Percentiles rank a stretch among this genome's conserved stretches.
Conservation (phyloP, 2,329 filamentous ascomycete genomes). For the Graphilbum ipis-grandicollis region DNA sequence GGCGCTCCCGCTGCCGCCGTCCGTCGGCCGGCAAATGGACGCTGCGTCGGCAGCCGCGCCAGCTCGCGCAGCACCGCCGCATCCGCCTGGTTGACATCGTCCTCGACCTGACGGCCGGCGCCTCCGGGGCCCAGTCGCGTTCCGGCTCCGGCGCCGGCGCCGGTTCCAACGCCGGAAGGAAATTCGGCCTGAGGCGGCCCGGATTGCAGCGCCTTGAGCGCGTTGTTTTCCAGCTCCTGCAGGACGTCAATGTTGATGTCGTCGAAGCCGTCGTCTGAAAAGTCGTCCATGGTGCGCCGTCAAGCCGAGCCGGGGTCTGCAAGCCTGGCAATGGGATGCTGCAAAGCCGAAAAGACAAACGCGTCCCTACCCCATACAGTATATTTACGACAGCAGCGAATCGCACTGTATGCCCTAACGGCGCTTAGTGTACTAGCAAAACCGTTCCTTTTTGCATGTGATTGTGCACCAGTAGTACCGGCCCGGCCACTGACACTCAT, state of each 20-base stretch:
- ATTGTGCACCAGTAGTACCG: too few relatives aligned
- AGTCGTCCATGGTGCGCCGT: constrained; percentile 44
- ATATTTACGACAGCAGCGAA: too few relatives aligned
- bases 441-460: too few relatives aligned
- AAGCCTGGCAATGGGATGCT: too few relatives aligned
- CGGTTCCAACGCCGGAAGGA: too few relatives aligned
- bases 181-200: constrained; percentile 7
- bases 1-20: constrained; percentile 6
- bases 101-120: neutral
- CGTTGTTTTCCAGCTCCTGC: constrained; percentile 42
- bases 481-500: too few relatives aligned
- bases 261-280: constrained; percentile 47
- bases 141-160: too few relatives aligned
- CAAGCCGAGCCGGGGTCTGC: too few relatives aligned
- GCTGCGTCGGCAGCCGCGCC: constrained; percentile 8
- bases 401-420: too few relatives aligned
- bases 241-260: constrained; percentile 38
- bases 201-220: constrained; percentile 17
- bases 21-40: constrained; percentile 3
- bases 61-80: constrained; percentile 7
- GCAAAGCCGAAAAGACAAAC: too few relatives aligned
- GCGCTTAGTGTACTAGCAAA: too few relatives aligned
- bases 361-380: too few relatives aligned
- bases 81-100: constrained; percentile 4
- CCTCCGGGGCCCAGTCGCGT: neutral